These are phyloP conservation scores for Eutrema salsugineum DNA, from an alignment of 441 rosid genomes.

Conservation along the genomic window DNA sequence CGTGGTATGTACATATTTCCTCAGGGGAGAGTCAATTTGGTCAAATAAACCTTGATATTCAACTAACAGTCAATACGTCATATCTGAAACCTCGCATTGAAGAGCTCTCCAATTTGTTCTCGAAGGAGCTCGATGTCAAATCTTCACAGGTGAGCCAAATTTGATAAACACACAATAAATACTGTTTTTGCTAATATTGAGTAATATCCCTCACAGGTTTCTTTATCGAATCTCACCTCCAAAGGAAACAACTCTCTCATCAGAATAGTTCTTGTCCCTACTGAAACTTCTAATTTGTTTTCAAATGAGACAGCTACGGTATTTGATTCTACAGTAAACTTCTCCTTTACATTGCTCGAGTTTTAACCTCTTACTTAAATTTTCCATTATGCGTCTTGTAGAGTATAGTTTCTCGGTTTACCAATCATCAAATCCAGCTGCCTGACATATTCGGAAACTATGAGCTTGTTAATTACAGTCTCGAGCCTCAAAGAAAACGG, in stretches of 20 bases:
- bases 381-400: conserved; percentile 16
- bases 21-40: conserved; percentile 51
- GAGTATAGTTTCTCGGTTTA: conserved; percentile 61
- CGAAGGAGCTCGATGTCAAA: conserved; percentile 54
- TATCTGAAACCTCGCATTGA: conserved; percentile 50
- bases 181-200: not conserved
- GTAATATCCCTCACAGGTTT: conserved; percentile 43
- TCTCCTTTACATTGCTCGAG: not conserved
- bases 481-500: conserved; percentile 48
- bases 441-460: conserved; percentile 65
- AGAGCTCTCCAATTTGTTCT: conserved; percentile 46
- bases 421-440: conserved; percentile 59
- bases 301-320: conserved; percentile 67
- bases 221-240: conserved; percentile 46
- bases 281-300: conserved; percentile 43
- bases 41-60: conserved; percentile 60
- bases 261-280: conserved; percentile 54
- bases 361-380: not conserved
- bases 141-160: conserved; percentile 54
- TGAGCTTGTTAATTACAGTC: conserved; percentile 54
- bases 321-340: conserved; percentile 2
- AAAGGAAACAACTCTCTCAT: conserved; percentile 56
- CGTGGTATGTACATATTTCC: not conserved
- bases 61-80: conserved; percentile 43
- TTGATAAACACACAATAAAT: not conserved